Evolutionary conservation across 495 filamentous ascomycete species (phyloP).

Genomic region (Pseudevernia furfuracea): DNA sequence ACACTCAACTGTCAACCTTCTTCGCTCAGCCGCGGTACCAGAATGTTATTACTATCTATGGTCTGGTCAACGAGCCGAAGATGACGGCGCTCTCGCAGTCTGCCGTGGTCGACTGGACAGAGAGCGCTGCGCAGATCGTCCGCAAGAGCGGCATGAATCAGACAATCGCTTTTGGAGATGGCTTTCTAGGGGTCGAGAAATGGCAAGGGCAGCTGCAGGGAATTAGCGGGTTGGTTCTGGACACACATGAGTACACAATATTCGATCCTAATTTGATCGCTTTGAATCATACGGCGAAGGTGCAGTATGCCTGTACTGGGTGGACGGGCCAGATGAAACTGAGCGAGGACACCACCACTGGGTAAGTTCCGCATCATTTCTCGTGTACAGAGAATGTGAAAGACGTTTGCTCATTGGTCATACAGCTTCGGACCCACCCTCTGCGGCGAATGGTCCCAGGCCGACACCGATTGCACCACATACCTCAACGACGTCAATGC

Average conservation of each 20-base stretch:
- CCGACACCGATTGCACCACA: constrained; percentile 88
- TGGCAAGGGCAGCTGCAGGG: constrained; percentile 65
- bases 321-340: constrained; percentile 73
- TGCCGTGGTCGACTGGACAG: constrained; percentile 64
- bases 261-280: constrained; percentile 73
- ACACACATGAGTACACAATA: constrained; percentile 91
- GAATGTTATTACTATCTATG: constrained; percentile 77
- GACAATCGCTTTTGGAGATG: constrained; percentile 70
- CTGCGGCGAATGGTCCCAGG: constrained; percentile 96
- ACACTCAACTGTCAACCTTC: constrained; percentile 71
- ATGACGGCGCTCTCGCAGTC: constrained; percentile 57
- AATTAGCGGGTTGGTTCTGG: constrained; percentile 56
- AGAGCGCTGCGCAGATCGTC: constrained; percentile 53
- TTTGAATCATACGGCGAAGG: constrained; percentile 63
- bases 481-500: constrained; percentile 85
- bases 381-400: neutral
- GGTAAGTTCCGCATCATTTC: constrained; percentile 38
- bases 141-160: constrained; percentile 61
- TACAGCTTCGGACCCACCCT: constrained; percentile 84
- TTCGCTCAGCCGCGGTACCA: constrained; percentile 80
- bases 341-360: constrained; percentile 62
- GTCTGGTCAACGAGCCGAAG: constrained; percentile 76
- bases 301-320: constrained; percentile 74
- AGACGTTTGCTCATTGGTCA: neutral
- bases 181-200: constrained; percentile 70